These are phyloP conservation scores for Medicago ruthenica DNA, from an alignment of 306 rosid species.

Conservation along the genomic window DNA sequence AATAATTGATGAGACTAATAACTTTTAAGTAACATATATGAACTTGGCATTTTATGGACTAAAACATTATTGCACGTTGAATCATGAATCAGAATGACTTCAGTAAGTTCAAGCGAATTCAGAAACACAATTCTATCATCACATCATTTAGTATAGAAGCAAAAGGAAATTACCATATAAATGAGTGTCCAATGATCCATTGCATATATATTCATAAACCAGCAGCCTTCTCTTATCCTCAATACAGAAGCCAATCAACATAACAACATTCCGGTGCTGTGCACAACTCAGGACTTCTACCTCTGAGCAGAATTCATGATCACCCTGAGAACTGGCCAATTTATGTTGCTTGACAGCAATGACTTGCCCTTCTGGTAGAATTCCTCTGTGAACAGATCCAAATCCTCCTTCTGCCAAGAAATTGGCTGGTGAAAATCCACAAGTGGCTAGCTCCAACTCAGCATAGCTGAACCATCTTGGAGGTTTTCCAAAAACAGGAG, in stretches of 20 bases:
- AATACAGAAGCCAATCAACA: constrained; percentile 97
- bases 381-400: constrained; percentile 97
- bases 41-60: constrained; percentile 10
- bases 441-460: constrained; percentile 92
- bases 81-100: not conserved
- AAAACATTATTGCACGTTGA: constrained; percentile 1
- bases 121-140: constrained; percentile 8
- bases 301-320: constrained; percentile 91
- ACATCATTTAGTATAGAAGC: constrained; percentile 21
- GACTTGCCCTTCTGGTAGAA: constrained; percentile 88
- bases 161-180: constrained; percentile 72
- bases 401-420: constrained; percentile 99
- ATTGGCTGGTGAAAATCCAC: constrained; percentile 90
- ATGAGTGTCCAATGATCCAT: constrained; percentile 93
- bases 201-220: constrained; percentile 96
- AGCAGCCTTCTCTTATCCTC: constrained; percentile 91
- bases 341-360: constrained; percentile 99
- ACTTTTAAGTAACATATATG: not conserved
- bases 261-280: constrained; percentile 95
- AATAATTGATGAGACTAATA: constrained; percentile 8
- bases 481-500: constrained; percentile 97
- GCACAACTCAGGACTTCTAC: constrained; percentile 99
- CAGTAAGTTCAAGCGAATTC: constrained; percentile 1
- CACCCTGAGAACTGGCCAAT: constrained; percentile 98
- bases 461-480: constrained; percentile 94